Conservation (phyloP, 768 basidiomycete species). For the Pulveroboletus sp. region DNA sequence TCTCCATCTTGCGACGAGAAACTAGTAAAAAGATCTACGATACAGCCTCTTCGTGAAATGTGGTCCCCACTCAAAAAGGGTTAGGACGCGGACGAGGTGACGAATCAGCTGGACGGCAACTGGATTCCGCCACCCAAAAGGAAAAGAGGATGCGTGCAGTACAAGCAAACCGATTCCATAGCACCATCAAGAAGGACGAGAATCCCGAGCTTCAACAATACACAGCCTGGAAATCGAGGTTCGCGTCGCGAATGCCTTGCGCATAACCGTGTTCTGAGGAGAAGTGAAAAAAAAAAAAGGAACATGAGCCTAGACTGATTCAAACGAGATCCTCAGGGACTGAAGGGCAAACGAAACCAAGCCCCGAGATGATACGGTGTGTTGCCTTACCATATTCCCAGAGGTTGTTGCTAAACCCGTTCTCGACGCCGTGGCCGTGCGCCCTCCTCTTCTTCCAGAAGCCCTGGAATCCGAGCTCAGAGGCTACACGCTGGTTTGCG, state of each 20-base stretch:
- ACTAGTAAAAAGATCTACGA: no score
- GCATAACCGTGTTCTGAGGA: constrained; percentile 56
- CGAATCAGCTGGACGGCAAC: neutral
- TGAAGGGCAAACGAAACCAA: neutral
- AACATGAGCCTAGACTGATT: neutral
- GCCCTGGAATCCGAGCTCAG: constrained; percentile 61
- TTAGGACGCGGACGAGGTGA: no score
- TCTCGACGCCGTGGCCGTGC: constrained; percentile 39
- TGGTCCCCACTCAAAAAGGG: no score
- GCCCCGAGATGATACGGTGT: neutral
- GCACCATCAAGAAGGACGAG: neutral
- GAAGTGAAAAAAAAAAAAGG: no score
- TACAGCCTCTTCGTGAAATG: no score
- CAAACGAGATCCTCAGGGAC: neutral
- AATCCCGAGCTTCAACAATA: constrained; percentile 28
- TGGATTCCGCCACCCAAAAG: neutral
- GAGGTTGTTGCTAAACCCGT: constrained; percentile 38
- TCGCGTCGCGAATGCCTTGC: constrained; percentile 49
- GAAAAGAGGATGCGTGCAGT: neutral
- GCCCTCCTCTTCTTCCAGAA: constrained; percentile 51
- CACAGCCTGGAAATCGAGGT: constrained; percentile 30
- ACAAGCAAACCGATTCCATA: neutral
- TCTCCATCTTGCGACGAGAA: no score
- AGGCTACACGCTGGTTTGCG: constrained; percentile 27
- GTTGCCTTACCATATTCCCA: constrained; percentile 62